A percentile compares a stretch with the other conserved stretches of the same genome.
These are phyloP conservation scores for Tulasnella sp. DNA, from an alignment of 768 basidiomycete species.

Conservation along the genomic window DNA sequence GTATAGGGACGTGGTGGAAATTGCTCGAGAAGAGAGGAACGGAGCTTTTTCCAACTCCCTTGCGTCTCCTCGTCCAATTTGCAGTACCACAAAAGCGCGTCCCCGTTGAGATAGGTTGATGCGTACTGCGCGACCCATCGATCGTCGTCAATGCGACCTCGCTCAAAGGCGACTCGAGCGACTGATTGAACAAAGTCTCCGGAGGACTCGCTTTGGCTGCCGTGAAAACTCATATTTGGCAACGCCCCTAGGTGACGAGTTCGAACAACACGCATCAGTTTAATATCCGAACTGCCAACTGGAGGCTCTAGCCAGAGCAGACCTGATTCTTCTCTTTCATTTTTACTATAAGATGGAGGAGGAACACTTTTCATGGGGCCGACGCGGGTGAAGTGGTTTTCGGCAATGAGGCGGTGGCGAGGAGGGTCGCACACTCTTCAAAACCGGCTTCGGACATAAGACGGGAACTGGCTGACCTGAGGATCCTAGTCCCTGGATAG, in stretches of 20 bases:
- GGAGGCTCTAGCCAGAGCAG: not conserved
- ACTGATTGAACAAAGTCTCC: not conserved
- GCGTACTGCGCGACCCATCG: not conserved
- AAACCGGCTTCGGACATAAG: too few relatives aligned
- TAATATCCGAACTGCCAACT: too few relatives aligned
- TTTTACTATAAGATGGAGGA: not conserved
- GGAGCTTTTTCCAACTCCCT: not conserved
- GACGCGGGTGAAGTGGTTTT: not conserved
- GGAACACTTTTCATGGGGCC: not conserved
- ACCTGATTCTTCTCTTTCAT: not conserved
- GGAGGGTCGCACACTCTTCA: too few relatives aligned
- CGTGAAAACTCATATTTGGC: not conserved
- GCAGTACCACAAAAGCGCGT: not conserved
- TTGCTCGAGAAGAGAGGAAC: not conserved
- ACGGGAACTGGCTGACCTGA: too few relatives aligned
- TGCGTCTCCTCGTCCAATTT: not conserved
- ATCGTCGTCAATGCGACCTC: not conserved
- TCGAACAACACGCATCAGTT: too few relatives aligned
- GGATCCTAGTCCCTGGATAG: too few relatives aligned
- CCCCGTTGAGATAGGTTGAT: not conserved
- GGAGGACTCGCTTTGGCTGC: not conserved
- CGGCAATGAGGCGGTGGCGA: not conserved
- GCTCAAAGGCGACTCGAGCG: not conserved
- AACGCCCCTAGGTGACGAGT: too few relatives aligned
- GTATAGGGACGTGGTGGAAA: not conserved